phyloP scores from a whole-genome alignment of 345 rosid genomes.

The Eucalyptus curtisii region DNA sequence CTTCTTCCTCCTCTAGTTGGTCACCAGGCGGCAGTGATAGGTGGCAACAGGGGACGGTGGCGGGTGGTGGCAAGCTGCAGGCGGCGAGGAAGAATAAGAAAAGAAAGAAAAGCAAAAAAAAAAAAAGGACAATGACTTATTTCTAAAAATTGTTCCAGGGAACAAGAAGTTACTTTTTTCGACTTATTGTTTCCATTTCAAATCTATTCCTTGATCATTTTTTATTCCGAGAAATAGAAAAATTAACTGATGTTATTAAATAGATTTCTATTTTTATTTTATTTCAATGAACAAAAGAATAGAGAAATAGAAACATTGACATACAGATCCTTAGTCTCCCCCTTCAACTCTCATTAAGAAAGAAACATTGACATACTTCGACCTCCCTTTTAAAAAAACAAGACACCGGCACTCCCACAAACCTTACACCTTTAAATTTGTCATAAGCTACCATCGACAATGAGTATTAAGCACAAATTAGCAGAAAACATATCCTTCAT shows the following conservation, averaged over 20 bases:
- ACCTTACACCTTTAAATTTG: not conserved
- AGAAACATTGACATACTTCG: too few species aligned
- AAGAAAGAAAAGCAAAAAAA: too few species aligned
- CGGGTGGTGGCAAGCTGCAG: fast-evolving
- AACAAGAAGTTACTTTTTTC: too few species aligned
- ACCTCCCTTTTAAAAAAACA: not conserved
- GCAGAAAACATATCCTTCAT: not conserved
- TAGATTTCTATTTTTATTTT: too few species aligned
- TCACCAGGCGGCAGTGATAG: fast-evolving
- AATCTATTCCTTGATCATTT: too few species aligned
- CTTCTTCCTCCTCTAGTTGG: too few species aligned
- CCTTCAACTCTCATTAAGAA: not conserved
- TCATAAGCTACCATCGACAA: not conserved
- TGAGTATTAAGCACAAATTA: not conserved
- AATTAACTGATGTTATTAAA: too few species aligned
- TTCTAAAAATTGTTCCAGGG: too few species aligned
- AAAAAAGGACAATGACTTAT: too few species aligned
- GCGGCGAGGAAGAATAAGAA: too few species aligned
- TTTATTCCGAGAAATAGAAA: fast-evolving
- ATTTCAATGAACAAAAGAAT: too few species aligned
- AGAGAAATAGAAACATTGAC: fast-evolving
- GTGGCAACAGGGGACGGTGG: fast-evolving
- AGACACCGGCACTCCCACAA: not conserved
- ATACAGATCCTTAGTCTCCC: not conserved
- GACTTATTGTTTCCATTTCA: too few species aligned